Base-by-base conservation (phyloP, 768 basidiomycete genomes). In the Leccinum disarticulatum region DNA sequence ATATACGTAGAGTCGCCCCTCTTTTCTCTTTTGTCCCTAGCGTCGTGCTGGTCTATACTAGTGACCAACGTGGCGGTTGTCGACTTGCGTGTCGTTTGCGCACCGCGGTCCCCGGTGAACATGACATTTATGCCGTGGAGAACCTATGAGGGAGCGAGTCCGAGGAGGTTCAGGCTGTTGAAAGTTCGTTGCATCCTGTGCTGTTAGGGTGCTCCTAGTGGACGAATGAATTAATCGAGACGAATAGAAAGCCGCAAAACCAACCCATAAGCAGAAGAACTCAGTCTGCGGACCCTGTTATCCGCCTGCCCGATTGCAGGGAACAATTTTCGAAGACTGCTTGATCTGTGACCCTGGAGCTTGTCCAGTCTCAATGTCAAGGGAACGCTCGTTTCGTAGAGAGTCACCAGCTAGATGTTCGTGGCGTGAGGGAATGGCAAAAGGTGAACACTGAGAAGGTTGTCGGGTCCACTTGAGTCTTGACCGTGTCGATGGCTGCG, bases 181-280 rank as follows among this genome's bases (percentile, higher is more conserved):
- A 7, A 15, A 14, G 15, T n/a, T 30, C 13, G 48, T 6, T n/a
- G 43, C 27, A 38, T 47, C 56, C 13, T 57, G 5, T 30, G 47
- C 19, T 8, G 6, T 11, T 2, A 10, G 17, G 17, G 52, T 3
- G 2, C 19, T 33, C 52, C 66, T 63, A 38, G 35, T n/a, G 9
- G 3, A 15, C 4, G 1, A 50, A 52, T 35, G 8, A n/a, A 27
- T 68, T n/a, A 66, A 33, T 49, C 9, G 13, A 38, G 36, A 43
- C 11, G 15, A 52, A 9, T 4, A 1, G 36, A 54, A 53, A n/a
- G 10, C 6, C 0, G 0, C 13, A 17, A 54, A 28, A 61, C 66
- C 22, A 50, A 68, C 68, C 52, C 57, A 27, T 36, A 56, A 55
- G 62, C 1, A 8, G 27, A 15, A 25, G 33, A 19, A 10, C 52